Percentiles rank a stretch among this genome's conserved stretches.
phyloP scores from a whole-genome alignment of 1,284 basidiomycete genomes.

The Tilletia setariae region DNA sequence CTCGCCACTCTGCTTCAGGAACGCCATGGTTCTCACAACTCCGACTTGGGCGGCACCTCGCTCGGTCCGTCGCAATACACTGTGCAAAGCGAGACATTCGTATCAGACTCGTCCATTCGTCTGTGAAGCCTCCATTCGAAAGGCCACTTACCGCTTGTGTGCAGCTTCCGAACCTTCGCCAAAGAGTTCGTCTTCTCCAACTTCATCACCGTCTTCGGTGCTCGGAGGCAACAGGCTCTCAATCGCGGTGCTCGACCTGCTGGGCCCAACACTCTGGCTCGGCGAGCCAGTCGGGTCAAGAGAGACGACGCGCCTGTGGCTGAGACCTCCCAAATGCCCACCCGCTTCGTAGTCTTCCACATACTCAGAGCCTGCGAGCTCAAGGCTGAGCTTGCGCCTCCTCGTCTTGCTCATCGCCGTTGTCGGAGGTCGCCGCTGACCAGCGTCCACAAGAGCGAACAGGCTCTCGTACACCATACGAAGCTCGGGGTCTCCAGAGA shows the following conservation, averaged over 20 bases:
- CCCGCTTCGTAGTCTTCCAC: slow-evolving; percentile 23
- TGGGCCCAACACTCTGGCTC: background rate
- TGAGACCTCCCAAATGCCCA: too few relatives aligned
- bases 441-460: slow-evolving; percentile 32
- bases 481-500: slow-evolving; percentile 41
- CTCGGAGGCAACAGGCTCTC: background rate
- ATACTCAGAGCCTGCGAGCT: background rate
- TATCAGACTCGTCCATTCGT: background rate
- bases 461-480: slow-evolving; percentile 41
- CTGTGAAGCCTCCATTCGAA: background rate
- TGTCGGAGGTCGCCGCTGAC: slow-evolving; percentile 31
- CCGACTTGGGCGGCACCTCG: slow-evolving; percentile 3
- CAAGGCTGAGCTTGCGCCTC: slow-evolving; percentile 8
- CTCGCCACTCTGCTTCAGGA: slow-evolving; percentile 8
- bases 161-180: slow-evolving; percentile 3
- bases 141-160: slow-evolving; percentile 2
- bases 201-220: background rate
- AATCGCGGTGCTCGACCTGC: background rate
- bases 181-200: background rate
- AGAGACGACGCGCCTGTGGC: background rate
- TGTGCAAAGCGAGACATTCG: background rate
- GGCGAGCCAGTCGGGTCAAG: background rate
- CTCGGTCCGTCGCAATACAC: background rate
- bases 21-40: slow-evolving; percentile 4
- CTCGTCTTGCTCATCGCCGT: slow-evolving; percentile 19